Evolutionary conservation across 495 filamentous ascomycete species (phyloP), one percentile per base, ranked within the genome.

Genomic region (Penicillium macrosclerotiorum): DNA sequence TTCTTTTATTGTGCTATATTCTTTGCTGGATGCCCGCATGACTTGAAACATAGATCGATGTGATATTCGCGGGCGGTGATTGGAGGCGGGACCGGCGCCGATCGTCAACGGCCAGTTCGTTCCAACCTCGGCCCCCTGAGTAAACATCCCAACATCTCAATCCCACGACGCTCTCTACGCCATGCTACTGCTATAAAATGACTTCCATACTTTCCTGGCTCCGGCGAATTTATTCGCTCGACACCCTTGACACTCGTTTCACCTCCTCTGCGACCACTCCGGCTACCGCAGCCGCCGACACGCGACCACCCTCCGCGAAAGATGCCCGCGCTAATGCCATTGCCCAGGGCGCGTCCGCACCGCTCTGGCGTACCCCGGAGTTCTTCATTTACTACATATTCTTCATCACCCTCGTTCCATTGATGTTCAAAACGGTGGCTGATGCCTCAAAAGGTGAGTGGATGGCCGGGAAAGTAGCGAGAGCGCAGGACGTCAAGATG

Each of bases 231-330:
- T 94, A 90, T 70, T 84, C 86, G 40, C 83, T 95, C 46, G 88
- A 96, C 57, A 94, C 90, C 22, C 81, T 98, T 63, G 93, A 98
- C 75, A 92, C 89, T 47, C 85, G 93, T 52, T 90, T 98, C 63
- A 88, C 84, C 19, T 81, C 78, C 34, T 79, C 88, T 8, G 79
- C 89, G 13, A 77, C 69, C 17, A 79, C 82, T n/a, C 80, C 86
- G 17, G 78, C 82, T 62, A 74, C 73, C 49, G 57, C 73, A 36
- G 67, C 73, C 42, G 77, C 73, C 52, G 67, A 73, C 57, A 60
- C 66, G 62, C 67, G 63, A 63, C 55, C 67, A 37, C 34, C 53
- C 37, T 46, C 70, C 41, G 47, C 59, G 36, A 60, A 69, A 68
- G 64, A 72, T 73, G 66, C 72, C 62, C 59, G 67, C 65, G 70